Percentiles rank a stretch among this genome's conserved stretches.
These are phyloP conservation scores for Didymellaceae sp. DNA, from an alignment of 2,329 filamentous ascomycete genomes.

Conservation along the genomic window DNA sequence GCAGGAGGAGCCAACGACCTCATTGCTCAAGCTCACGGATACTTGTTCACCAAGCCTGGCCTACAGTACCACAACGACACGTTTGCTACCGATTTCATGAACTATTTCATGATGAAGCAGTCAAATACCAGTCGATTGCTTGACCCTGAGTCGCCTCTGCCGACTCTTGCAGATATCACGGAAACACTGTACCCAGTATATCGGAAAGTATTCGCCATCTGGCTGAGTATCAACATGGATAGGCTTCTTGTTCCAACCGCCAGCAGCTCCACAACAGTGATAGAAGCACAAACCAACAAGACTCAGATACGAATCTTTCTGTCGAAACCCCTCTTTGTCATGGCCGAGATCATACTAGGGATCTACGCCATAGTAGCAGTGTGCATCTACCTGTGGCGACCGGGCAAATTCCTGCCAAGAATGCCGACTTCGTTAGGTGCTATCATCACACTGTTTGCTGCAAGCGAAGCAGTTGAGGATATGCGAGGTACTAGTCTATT, in stretches of 20 bases:
- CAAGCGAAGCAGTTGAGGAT: conserved; percentile 54
- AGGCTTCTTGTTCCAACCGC: conserved; percentile 44
- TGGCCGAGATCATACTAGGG: conserved; percentile 54
- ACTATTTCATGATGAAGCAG: conserved; percentile 52
- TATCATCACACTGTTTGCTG: conserved; percentile 56
- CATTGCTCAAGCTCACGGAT: conserved; percentile 30
- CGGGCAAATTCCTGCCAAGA: conserved; percentile 55
- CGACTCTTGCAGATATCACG: conserved; percentile 37
- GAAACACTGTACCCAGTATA: conserved; percentile 42
- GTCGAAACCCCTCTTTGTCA: conserved; percentile 54
- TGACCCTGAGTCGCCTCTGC: conserved; percentile 42
- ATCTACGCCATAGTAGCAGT: conserved; percentile 55
- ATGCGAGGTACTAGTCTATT: conserved; percentile 18
- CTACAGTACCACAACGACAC: conserved; percentile 58
- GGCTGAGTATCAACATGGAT: conserved; percentile 52
- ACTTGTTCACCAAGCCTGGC: conserved; percentile 21
- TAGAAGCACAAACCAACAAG: conserved; percentile 22
- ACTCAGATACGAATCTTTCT: conserved; percentile 58
- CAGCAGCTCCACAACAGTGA: neutral
- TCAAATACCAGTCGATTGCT: conserved; percentile 45
- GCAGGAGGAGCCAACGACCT: conserved; percentile 22
- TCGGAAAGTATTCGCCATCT: conserved; percentile 51
- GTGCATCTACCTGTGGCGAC: conserved; percentile 52
- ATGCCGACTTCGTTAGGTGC: conserved; percentile 61
- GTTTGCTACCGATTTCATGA: conserved; percentile 54